These are phyloP conservation scores for Orobanche coerulescens DNA, from an alignment of 257 asterid genomes.

Conservation along the genomic window DNA sequence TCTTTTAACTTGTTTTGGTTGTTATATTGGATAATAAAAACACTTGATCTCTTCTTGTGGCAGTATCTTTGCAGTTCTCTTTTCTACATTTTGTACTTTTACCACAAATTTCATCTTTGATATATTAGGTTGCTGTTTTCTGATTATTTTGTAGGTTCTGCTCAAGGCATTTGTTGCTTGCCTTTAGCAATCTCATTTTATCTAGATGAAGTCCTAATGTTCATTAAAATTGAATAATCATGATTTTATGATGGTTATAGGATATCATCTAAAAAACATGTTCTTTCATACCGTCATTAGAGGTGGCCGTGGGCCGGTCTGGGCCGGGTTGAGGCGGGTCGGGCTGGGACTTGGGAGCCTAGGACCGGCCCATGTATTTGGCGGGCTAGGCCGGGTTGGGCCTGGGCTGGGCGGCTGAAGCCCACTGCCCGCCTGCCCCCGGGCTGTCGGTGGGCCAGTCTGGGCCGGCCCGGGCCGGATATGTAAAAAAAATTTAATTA, in stretches of 20 bases:
- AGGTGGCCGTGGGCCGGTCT: no score
- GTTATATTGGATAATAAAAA: neutral
- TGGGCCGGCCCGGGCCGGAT: no score
- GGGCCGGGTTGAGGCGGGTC: no score
- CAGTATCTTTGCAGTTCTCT: neutral
- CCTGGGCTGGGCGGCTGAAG: no score
- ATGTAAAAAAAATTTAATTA: no score
- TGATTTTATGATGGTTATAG: conserved; percentile 4
- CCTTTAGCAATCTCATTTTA: neutral
- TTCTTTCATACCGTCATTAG: no score
- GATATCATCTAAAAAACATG: conserved; percentile 14
- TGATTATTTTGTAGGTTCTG: neutral
- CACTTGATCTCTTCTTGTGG: conserved; percentile 14
- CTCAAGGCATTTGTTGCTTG: conserved; percentile 14
- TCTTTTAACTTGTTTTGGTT: conserved; percentile 15
- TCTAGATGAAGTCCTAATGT: conserved; percentile 2
- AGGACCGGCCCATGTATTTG: no score
- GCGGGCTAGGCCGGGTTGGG: no score
- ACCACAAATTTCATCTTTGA: neutral
- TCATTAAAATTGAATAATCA: conserved; percentile 5
- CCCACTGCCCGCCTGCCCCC: no score
- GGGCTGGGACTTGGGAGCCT: no score
- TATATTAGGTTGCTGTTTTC: conserved; percentile 8
- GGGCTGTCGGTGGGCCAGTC: no score
- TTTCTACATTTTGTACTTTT: neutral